phyloP scores from a whole-genome alignment of 257 asterid species.

The Primulina eburnea region DNA sequence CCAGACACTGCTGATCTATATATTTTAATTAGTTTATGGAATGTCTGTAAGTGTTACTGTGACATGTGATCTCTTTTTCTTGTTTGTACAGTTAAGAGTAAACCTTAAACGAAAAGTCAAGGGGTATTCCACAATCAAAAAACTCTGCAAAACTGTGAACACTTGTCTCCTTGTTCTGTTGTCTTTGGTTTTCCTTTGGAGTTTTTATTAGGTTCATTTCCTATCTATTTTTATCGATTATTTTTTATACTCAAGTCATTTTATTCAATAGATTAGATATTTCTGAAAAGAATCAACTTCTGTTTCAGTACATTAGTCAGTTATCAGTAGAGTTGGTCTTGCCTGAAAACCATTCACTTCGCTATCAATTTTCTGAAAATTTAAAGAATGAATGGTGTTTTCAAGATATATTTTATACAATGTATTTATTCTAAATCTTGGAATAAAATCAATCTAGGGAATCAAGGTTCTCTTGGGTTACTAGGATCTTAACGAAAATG shows the following conservation, averaged over 20 bases:
- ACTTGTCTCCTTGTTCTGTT: slow-evolving; percentile 21
- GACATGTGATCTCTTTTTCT: slow-evolving; percentile 16
- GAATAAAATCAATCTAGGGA: too few species aligned
- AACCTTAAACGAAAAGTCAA: slow-evolving; percentile 30
- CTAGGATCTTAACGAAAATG: too few species aligned
- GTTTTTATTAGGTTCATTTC: neutral
- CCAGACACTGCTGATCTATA: neutral
- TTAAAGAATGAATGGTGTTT: neutral
- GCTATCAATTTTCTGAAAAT: too few species aligned
- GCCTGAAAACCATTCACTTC: neutral
- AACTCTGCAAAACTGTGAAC: slow-evolving; percentile 27
- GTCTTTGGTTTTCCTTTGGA: slow-evolving; percentile 22
- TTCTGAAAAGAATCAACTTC: too few species aligned
- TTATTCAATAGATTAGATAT: neutral
- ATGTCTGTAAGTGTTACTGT: slow-evolving; percentile 17
- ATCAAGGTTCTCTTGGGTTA: too few species aligned
- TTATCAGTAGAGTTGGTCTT: neutral
- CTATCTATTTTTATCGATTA: neutral
- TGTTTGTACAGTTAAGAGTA: slow-evolving; percentile 26
- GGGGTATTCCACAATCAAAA: slow-evolving; percentile 15
- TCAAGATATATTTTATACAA: neutral
- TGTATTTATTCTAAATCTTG: too few species aligned
- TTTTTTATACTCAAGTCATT: neutral
- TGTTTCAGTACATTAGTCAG: neutral
- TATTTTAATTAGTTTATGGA: neutral